phyloP scores from a whole-genome alignment of 768 basidiomycete genomes.

The Trametes elegans region DNA sequence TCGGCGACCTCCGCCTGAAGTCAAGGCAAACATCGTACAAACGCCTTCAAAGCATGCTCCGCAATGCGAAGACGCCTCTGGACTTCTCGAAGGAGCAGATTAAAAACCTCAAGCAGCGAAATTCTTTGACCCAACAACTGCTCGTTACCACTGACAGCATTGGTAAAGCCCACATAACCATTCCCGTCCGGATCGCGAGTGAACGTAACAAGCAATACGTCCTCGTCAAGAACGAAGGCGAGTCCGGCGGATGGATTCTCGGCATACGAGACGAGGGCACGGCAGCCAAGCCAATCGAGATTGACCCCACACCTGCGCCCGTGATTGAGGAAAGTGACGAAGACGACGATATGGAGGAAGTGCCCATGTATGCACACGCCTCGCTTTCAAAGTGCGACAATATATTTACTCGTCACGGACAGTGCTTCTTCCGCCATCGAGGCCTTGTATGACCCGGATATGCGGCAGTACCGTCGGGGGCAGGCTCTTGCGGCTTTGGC shows the following conservation, averaged over 20 bases:
- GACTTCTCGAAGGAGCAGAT: slow-evolving; percentile 99
- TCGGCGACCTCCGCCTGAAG: slow-evolving; percentile 91
- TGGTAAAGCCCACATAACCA: slow-evolving; percentile 84
- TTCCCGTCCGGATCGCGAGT: slow-evolving; percentile 92
- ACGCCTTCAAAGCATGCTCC: slow-evolving; percentile 89
- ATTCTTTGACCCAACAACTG: slow-evolving; percentile 89
- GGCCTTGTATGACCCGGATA: slow-evolving; percentile 51
- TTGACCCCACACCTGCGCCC: slow-evolving; percentile 58
- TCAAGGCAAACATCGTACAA: slow-evolving; percentile 93
- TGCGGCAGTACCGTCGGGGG: slow-evolving; percentile 57
- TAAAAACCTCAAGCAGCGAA: slow-evolving; percentile 83
- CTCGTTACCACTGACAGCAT: slow-evolving; percentile 90
- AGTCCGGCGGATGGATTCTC: slow-evolving; percentile 89
- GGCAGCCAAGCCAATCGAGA: slow-evolving; percentile 77
- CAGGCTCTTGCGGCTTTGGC: slow-evolving; percentile 63
- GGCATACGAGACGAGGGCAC: slow-evolving; percentile 90
- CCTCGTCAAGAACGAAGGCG: slow-evolving; percentile 88
- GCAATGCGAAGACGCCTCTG: slow-evolving; percentile 71
- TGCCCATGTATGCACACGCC: slow-evolving; percentile 52
- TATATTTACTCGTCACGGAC: not conserved
- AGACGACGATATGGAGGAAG: slow-evolving; percentile 69
- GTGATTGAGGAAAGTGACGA: slow-evolving; percentile 29
- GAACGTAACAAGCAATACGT: slow-evolving; percentile 94
- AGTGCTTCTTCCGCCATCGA: not conserved
- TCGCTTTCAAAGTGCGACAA: too few species aligned